Evolutionary conservation across 495 filamentous ascomycete genomes (phyloP), one percentile per base, ranked within the genome.

Genomic region (Collariella sp.): DNA sequence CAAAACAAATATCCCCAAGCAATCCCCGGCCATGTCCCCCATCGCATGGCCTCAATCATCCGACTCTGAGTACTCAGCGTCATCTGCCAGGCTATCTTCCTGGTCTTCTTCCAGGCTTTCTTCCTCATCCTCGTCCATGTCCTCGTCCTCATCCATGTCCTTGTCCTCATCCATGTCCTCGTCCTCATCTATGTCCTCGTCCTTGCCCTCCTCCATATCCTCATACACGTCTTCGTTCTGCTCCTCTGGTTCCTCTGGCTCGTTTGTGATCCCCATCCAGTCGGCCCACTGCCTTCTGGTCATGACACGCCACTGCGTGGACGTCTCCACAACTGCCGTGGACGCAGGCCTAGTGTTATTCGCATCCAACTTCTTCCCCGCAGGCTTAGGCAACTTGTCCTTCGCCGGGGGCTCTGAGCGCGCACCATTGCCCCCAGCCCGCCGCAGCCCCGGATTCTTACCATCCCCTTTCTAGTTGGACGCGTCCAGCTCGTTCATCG

Each of bases 401-500:
- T 11, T 15, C 2, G 5, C 3, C 19, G 18, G 7, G 1, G 12
- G 13, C 39, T 23, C 26, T 18, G 40, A 38, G 1, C 9, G 41
- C 41, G 23, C 18, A 26, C 7, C 23, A 11, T 7, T 11, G 7
- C 10, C 22, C 16, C 24, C 26, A 23, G 47, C 42, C 54, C 39
- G 26, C 22, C 16, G 13, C 46, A 26, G 7, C 24, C 23, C 19
- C 26, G 26, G 41, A 38, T 50, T 47, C 31, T 39, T 49, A 38
- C 46, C 29, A 50, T 54, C 45, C 40, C 41, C 22, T 34, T 55
- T 54, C 42, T 59, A 57, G 35, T 53, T 57, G 51, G 54, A 52
- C 43, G 70, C 66, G 67, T 89, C 88, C 54, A 95, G 66, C 64
- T 94, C 89, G 61, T 89, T 82, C 50, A 83, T 81, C 5, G 86